Evolutionary conservation across 2,329 filamentous ascomycete genomes (phyloP).

Genomic region (Alternaria solani): DNA sequence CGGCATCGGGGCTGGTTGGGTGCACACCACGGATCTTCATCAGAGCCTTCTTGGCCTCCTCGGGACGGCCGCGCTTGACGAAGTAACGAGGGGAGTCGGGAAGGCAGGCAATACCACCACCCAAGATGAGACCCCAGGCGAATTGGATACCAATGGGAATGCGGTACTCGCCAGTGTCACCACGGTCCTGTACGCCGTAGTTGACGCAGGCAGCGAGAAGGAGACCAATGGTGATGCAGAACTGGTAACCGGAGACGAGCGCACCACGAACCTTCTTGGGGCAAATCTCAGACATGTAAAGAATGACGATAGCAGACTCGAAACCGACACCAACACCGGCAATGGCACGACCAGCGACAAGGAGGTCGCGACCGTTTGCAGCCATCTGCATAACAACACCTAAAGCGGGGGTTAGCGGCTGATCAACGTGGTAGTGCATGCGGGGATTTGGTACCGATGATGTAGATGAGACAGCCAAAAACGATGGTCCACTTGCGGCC

Average conservation of each 20-base stretch:
- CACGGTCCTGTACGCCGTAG: conserved; percentile 71
- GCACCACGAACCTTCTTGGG: conserved; percentile 78
- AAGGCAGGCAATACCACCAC: conserved; percentile 73
- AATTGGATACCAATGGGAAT: conserved; percentile 84
- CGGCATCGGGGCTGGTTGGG: neutral
- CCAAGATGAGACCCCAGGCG: conserved; percentile 80
- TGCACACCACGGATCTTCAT: conserved; percentile 7
- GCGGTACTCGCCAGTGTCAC: conserved; percentile 71
- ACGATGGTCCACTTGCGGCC: conserved; percentile 72
- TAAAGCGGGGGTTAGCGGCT: conserved; percentile 47
- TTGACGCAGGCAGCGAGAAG: conserved; percentile 77
- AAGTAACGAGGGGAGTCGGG: conserved; percentile 88
- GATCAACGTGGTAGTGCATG: conserved; percentile 10
- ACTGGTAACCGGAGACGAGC: conserved; percentile 79
- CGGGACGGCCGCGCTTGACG: conserved; percentile 81
- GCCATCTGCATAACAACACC: conserved; percentile 44
- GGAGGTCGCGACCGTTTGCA: neutral
- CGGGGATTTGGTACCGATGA: conserved; percentile 33
- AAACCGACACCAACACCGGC: conserved; percentile 28
- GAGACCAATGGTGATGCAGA: conserved; percentile 82
- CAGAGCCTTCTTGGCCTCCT: conserved; percentile 60
- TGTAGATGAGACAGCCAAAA: conserved; percentile 45
- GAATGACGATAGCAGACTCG: conserved; percentile 54
- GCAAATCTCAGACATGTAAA: conserved; percentile 85
- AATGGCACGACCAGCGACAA: conserved; percentile 2